Evolutionary conservation across 768 basidiomycete species (phyloP), one percentile per base, ranked within the genome.

Genomic region (Kwoniella sp.): DNA sequence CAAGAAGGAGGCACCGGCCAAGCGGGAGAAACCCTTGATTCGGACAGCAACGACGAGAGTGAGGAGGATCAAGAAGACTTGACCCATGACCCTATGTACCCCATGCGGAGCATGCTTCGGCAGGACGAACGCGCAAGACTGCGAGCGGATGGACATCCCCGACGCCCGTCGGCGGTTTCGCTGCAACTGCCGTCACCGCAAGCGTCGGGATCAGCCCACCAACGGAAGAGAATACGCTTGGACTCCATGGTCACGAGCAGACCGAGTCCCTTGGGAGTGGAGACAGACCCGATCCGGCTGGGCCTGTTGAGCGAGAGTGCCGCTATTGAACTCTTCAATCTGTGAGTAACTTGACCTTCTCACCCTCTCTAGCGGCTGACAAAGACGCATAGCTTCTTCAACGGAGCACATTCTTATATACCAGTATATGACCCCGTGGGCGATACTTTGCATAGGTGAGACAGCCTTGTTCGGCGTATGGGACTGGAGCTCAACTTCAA

Each of bases 381-480:
- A 25, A 29, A 52, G 15, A 33, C 60, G 13, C 6, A 2, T 30
- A 76, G 74, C 0, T 76, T 76, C 58, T 71, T 76, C 58, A 22
- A 56, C 9, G 64, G 63, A 26, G 69, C 72, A 24, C 59, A 58
- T 12, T 50, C 69, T 19, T 76, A 68, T 36, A 76, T 76, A 46
- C 74, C 74, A 1, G 58, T 60, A 15, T 73, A 70, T 47, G 74
- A 76, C 26, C 74, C 74, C 4, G 58, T 63, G 2, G 54, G 61
- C 7, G 74, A 76, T 51, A 71, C 74, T 1, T 72, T 65, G 61
- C 66, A 69, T 25, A 68, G 65, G 74, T 73, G 40, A 59, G 68
- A 24, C n/a, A n/a, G n/a, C n/a, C n/a, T n/a, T n/a, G n/a, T n/a
- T n/a, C n/a, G n/a, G n/a, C n/a, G n/a, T n/a, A n/a, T n/a, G n/a